These are phyloP conservation scores for Starmerella gropengiesseri DNA, from an alignment of 805 yeast genomes.

Conservation along the genomic window DNA sequence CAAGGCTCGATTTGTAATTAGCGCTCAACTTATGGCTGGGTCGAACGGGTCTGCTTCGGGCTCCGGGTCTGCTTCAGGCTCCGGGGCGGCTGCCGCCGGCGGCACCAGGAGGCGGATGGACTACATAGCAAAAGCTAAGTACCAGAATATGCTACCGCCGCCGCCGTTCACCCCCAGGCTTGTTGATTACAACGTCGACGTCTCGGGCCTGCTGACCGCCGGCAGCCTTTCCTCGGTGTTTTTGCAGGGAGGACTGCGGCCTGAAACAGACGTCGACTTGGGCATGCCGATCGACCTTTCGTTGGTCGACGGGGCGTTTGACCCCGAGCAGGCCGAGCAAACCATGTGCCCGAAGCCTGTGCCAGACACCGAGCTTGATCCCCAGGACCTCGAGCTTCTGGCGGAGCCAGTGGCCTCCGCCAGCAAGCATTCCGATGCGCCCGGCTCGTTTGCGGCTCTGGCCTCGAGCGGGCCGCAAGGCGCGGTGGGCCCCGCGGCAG, in stretches of 20 bases:
- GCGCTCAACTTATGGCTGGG: no score
- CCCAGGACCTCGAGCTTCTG: slow-evolving; percentile 63
- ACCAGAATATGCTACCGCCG: slow-evolving; percentile 80
- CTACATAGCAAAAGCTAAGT: slow-evolving; percentile 60
- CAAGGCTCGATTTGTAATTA: not conserved
- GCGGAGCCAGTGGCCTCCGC: slow-evolving; percentile 60
- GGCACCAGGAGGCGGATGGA: slow-evolving; percentile 23
- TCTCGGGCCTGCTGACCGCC: slow-evolving; percentile 41
- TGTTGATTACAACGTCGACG: slow-evolving; percentile 41
- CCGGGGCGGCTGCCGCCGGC: not conserved
- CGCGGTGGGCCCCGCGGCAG: not conserved
- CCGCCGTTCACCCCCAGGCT: slow-evolving; percentile 88
- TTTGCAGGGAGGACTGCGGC: slow-evolving; percentile 30
- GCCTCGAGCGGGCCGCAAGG: slow-evolving; percentile 5
- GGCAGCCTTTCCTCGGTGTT: slow-evolving; percentile 46
- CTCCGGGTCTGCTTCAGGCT: no score
- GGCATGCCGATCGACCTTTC: slow-evolving; percentile 74
- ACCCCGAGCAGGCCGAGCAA: slow-evolving; percentile 39
- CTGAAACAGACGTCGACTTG: slow-evolving; percentile 45
- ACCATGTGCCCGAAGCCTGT: slow-evolving; percentile 26
- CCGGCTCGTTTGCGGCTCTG: slow-evolving; percentile 4
- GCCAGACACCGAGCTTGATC: slow-evolving; percentile 46
- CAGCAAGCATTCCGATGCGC: not conserved
- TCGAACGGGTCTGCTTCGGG: no score
- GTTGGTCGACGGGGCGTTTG: slow-evolving; percentile 55